Base-by-base conservation (phyloP, 164 flowering plant species). In the Tinospora cordifolia region DNA sequence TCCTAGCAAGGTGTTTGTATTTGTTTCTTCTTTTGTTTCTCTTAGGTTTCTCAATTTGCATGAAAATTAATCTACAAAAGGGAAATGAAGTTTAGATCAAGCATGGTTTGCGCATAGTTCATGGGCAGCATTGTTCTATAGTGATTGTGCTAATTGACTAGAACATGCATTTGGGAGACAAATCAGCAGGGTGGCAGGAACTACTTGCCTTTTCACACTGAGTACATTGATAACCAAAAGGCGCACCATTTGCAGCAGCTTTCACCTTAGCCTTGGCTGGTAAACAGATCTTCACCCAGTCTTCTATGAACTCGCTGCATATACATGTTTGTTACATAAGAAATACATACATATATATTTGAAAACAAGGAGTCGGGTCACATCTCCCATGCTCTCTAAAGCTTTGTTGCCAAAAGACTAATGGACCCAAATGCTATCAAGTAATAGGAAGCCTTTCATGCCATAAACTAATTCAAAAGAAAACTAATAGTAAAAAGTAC, bases 221-320 rank as follows among this genome's bases (percentile, higher is more conserved):
- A 2, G 66, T 30, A 79, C 88, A 87, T 39, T 85, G 90, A 21
- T 86, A 92, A 3, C 63, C 40, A 46, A 83, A 79, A 38, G 76
- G 57, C 14, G 75, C 67, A 12, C 30, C 41, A 12, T 67, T 68
- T 64, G 19, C 39, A 17, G 79, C 85, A 2, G 86, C 54, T 70
- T 81, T 80, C 67, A 90, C 87, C 82, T 84, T 92, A 46, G 71
- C 22, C 78, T 73, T 92, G 2, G 97, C 97, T 0, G 96, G 81
- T 71, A 75, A 15, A 65, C 92, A 74, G 15, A 92, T 88, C 69
- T 87, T 84, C 22, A 92, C 96, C 96, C 97, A 92, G 17, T 87
- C 74, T 69, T 92, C 97, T 27, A 92, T 92, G 85, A 92, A 92
- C 34, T 87, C 87, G 73, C 96, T 92, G 86, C 71, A 75, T 47